Conservation (phyloP, 2,329 filamentous ascomycete genomes). For the Corniculantispora saksenae region DNA sequence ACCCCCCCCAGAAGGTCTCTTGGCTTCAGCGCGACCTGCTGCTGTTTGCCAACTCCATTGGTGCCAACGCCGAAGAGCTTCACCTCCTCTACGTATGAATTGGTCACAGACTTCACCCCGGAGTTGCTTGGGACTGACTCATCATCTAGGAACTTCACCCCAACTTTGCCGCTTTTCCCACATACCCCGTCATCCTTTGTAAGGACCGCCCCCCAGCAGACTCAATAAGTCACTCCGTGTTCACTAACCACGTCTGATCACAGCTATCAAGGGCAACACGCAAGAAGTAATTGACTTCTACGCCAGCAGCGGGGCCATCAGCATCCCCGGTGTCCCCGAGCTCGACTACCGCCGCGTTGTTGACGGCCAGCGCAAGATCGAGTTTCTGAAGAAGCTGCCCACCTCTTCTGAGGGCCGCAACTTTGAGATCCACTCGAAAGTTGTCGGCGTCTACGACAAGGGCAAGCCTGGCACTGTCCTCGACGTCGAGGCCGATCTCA, state of each 20-base stretch:
- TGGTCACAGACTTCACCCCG: constrained; percentile 19
- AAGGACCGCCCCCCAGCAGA: constrained; percentile 33
- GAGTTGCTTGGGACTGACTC: neutral
- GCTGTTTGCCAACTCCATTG: constrained; percentile 89
- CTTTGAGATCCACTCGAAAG: constrained; percentile 76
- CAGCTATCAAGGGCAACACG: constrained; percentile 74
- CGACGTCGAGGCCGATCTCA: constrained; percentile 75
- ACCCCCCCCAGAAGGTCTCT: constrained; percentile 71
- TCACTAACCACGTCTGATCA: constrained; percentile 17
- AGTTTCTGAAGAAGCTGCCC: constrained; percentile 76
- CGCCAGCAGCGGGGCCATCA: constrained; percentile 62
- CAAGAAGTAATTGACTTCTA: constrained; percentile 86
- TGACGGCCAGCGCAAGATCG: constrained; percentile 80
- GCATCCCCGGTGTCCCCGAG: constrained; percentile 74
- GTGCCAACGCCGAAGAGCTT: constrained; percentile 80
- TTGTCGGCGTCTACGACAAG: constrained; percentile 88
- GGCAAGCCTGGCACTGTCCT: constrained; percentile 80
- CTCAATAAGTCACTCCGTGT: neutral
- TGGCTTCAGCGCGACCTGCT: constrained; percentile 89
- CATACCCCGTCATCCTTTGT: constrained; percentile 81
- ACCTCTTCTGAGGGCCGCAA: constrained; percentile 67
- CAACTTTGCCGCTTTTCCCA: constrained; percentile 84
- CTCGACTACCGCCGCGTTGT: constrained; percentile 75
- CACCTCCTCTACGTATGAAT: constrained; percentile 82
- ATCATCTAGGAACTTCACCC: constrained; percentile 75